These are phyloP conservation scores for Forsythia suspensa DNA, from an alignment of 257 asterid genomes.

Conservation along the genomic window DNA sequence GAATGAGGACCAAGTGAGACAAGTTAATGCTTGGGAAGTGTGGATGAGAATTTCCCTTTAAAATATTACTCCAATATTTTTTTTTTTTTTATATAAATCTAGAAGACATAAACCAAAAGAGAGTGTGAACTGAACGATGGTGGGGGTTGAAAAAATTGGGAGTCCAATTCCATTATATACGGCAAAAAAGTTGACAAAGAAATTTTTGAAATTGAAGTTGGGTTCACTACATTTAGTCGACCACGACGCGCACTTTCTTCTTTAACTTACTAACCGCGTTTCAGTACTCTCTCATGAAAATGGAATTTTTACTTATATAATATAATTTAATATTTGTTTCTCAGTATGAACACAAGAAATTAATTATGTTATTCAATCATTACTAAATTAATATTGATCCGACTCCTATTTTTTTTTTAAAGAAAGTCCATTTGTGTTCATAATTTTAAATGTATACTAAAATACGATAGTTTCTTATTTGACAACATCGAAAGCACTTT, in stretches of 20 bases:
- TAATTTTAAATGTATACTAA: not conserved
- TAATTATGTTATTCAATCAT: not conserved
- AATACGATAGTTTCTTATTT: not conserved
- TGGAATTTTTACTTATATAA: not conserved
- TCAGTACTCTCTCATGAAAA: not conserved
- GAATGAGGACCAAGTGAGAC: too few species aligned
- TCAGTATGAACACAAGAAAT: not conserved
- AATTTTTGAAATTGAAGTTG: not conserved
- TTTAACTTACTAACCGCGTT: not conserved
- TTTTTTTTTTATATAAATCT: not conserved
- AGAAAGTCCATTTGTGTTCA: not conserved
- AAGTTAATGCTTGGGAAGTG: too few species aligned
- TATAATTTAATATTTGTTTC: too few species aligned
- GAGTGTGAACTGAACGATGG: constrained; percentile 25
- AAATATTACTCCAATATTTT: not conserved
- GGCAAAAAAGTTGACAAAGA: not conserved
- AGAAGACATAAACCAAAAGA: not conserved
- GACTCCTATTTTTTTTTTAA: not conserved
- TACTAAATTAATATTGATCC: not conserved
- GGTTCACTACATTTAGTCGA: not conserved
- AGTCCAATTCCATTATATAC: not conserved
- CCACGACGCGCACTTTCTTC: not conserved
- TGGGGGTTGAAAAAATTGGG: not conserved
- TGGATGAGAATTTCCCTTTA: too few species aligned
- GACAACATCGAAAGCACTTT: not conserved